Percentiles rank a stretch among this genome's conserved stretches.
Conservation (phyloP, 2,329 filamentous ascomycete genomes). For the Ascochyta fabae region DNA sequence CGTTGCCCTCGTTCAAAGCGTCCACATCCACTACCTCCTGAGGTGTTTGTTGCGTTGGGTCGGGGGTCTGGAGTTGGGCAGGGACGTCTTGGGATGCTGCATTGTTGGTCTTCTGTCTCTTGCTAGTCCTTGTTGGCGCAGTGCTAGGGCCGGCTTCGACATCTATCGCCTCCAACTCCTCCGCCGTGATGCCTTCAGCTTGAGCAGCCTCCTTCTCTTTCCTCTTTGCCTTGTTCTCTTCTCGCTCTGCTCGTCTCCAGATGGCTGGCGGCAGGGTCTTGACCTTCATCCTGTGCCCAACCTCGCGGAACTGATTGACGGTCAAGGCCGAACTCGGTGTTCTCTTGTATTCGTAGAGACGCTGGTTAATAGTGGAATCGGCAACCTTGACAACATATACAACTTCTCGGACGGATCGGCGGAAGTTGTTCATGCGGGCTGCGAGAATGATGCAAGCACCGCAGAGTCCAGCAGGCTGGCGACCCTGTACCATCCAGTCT, state of each 20-base stretch:
- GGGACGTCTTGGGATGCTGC: constrained; percentile 21
- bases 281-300: constrained; percentile 71
- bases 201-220: constrained; percentile 19
- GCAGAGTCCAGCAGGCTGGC: constrained; percentile 90
- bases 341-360: constrained; percentile 87
- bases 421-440: constrained; percentile 97
- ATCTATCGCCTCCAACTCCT: constrained; percentile 12
- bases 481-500: constrained; percentile 96
- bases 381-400: constrained; percentile 99
- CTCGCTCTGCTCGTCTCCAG: constrained; percentile 66
- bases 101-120: constrained; percentile 34
- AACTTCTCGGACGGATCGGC: constrained; percentile 88
- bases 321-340: constrained; percentile 86
- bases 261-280: constrained; percentile 75
- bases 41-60: constrained; percentile 9
- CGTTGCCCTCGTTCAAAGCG: constrained; percentile 29
- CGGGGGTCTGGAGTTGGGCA: constrained; percentile 10
- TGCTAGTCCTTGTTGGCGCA: constrained; percentile 24
- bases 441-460: constrained; percentile 94
- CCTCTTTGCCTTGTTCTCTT: constrained; percentile 45
- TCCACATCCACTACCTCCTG: constrained; percentile 22
- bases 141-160: constrained; percentile 19
- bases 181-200: constrained; percentile 17
- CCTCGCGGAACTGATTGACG: constrained; percentile 81
- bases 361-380: constrained; percentile 88